Base-by-base conservation (phyloP, 345 rosid species). In the Ceriops decandra region DNA sequence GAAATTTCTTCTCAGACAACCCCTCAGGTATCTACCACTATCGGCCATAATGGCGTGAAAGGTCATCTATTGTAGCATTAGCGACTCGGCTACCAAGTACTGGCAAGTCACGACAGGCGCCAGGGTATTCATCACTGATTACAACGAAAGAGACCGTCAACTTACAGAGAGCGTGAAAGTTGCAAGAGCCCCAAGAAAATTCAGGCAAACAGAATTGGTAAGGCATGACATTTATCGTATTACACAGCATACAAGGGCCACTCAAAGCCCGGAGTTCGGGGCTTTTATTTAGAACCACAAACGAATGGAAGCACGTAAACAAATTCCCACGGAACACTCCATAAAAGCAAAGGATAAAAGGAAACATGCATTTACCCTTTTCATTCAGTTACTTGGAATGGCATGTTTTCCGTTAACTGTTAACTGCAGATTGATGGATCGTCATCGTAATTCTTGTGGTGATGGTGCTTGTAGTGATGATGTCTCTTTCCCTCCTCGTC, bases 401-500 rank as follows among this genome's bases (percentile, higher is more conserved):
- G 79, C 81, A 77, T 65, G 82, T 58, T 69, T 75, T 73, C 85
- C 76, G 22, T 57, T 71, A 19, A 19, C 46, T 47, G 38, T 16
- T 2, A 24, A 24, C 26, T 24, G 26, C 26, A 24, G 20, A 31
- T 15, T 22, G 27, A 57, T 60, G 4, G 26, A 49, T 93, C 85
- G 0, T 93, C 96, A 70, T 89, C 87, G 51, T 83, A 71, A 73
- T 65, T 74, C 76, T 49, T 79, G 70, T 47, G 80, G 79, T 80
- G 88, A 74, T 78, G 85, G 30, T 68, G 76, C 76, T 49, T 79
- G 70, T 47, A 79, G 79, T 80, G 88, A 74, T 78, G 85, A 28
- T 68, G 77, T 28, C 70, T 73, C 78, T 85, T 80, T 79, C 83
- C 68, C 74, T 86, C 82, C 17, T 79, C 85, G 30, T 89, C 90